Evolutionary conservation across 441 rosid genomes (phyloP), one percentile per base, ranked within the genome.

Genomic region (Erodium chrysanthum): DNA sequence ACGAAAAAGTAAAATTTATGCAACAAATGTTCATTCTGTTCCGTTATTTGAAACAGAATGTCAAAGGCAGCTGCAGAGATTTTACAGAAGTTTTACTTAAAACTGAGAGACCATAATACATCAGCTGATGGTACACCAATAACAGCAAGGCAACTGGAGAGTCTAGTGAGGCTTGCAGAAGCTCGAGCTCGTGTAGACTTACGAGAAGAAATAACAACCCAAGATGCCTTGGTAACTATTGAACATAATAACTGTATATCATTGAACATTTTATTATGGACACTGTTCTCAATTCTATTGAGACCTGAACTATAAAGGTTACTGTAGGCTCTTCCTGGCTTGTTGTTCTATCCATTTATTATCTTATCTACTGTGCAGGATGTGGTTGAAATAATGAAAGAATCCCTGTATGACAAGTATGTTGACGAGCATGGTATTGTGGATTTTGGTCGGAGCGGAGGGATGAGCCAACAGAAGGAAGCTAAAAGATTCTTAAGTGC

Each of bases 401-500:
- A 88, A 79, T 94, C 99, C 27, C 72, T 94, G 54, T 89, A 89
- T 20, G 99, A 91, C 74, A 88, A 90, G 80, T 91, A 83, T 75
- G 84, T 89, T 54, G 96, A 94, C 70, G 99, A 94, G 82, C 94
- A 91, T 76, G 99, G 99, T 69, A 66, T 79, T 72, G 94, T 94
- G 74, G 97, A 94, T 84, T 94, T 88, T 68, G 92, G 91, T 73
- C 86, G 96, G 66, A 89, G 97, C 65, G 97, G 99, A 27, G 99
- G 97, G 71, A 94, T 91, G 99, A 94, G 99, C 76, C 96, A 88
- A 74, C 99, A 89, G 75, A 94, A 89, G 71, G 99, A 94, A 80
- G 97, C 96, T 68, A 94, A 85, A 79, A 87, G 99, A 64, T 91
- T 94, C 80, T 81, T 94, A 60, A 85, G 90, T 81, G 96, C 96